Conservation (phyloP, 768 basidiomycete species). For the Xerocomus brunneocitrinus region DNA sequence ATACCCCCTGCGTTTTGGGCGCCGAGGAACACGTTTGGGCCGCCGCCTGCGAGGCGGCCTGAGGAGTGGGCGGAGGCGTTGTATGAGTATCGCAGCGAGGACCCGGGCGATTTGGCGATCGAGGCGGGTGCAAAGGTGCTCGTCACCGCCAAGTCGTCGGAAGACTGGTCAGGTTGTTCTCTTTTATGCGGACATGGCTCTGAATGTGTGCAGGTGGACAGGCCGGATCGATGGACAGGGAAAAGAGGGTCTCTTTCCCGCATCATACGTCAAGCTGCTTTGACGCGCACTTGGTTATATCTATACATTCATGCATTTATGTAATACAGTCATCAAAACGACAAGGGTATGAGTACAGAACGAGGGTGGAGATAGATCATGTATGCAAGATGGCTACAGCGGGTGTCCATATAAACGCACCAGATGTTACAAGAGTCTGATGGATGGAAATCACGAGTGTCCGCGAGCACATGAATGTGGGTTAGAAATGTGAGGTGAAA, state of each 20-base stretch:
- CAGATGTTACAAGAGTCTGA: constrained; percentile 8
- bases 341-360: constrained; percentile 27
- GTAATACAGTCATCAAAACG: constrained; percentile 14
- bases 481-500: constrained; percentile 29
- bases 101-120: constrained; percentile 62
- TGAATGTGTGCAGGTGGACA: constrained; percentile 51
- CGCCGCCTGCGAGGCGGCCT: constrained; percentile 46
- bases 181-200: background rate
- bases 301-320: background rate
- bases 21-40: constrained; percentile 44
- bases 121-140: constrained; percentile 54
- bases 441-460: constrained; percentile 15
- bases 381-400: constrained; percentile 23
- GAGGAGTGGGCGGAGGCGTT: constrained; percentile 78
- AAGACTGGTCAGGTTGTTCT: constrained; percentile 58
- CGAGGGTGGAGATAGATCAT: constrained; percentile 27
- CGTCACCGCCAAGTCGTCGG: constrained; percentile 62
- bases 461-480: constrained; percentile 17
- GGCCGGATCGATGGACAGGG: constrained; percentile 58
- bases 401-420: constrained; percentile 25
- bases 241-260: constrained; percentile 58
- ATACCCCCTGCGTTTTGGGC: constrained; percentile 35
- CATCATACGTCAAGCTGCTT: constrained; percentile 62
- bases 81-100: constrained; percentile 70
- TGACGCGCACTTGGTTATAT: constrained; percentile 22